A percentile compares a stretch with the other conserved stretches of the same genome.
These are phyloP conservation scores for Mollisia scopiformis DNA, from an alignment of 2,329 filamentous ascomycete genomes.

Conservation along the genomic window DNA sequence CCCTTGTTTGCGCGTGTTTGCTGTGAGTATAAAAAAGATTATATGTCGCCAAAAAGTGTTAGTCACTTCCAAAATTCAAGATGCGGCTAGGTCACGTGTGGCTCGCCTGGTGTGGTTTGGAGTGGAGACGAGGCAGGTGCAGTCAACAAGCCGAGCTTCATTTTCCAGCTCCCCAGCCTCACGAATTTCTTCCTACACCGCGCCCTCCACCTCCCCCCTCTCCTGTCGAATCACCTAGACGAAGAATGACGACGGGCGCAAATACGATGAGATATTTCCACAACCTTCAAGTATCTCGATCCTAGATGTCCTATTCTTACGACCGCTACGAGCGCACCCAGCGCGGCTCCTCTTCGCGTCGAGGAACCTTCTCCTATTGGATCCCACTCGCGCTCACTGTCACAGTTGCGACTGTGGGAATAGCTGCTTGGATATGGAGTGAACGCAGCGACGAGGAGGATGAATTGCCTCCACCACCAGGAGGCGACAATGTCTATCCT, in stretches of 20 bases:
- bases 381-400: slow-evolving; percentile 85
- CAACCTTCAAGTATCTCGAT: neutral
- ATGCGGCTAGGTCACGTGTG: slow-evolving; percentile 18
- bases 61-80: slow-evolving; percentile 6
- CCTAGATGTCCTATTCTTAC: slow-evolving; percentile 67
- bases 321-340: slow-evolving; percentile 54
- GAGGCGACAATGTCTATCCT: slow-evolving; percentile 43
- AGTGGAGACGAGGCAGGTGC: slow-evolving; percentile 3
- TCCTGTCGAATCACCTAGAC: slow-evolving; percentile 1
- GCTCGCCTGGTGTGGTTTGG: neutral
- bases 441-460: slow-evolving; percentile 72
- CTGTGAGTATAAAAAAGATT: slow-evolving; percentile 13
- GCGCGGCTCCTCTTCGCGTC: slow-evolving; percentile 50
- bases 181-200: slow-evolving; percentile 19
- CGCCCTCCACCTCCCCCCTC: slow-evolving; percentile 23
- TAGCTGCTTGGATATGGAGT: slow-evolving; percentile 93
- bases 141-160: slow-evolving; percentile 21
- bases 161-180: slow-evolving; percentile 25
- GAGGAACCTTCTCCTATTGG: slow-evolving; percentile 79
- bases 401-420: slow-evolving; percentile 81
- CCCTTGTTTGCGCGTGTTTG: neutral
- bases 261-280: slow-evolving; percentile 24
- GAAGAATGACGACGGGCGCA: slow-evolving; percentile 15
- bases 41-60: slow-evolving; percentile 17
- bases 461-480: slow-evolving; percentile 53